Evolutionary conservation across 2,329 filamentous ascomycete species (phyloP).

Genomic region (Fusarium multiceps): DNA sequence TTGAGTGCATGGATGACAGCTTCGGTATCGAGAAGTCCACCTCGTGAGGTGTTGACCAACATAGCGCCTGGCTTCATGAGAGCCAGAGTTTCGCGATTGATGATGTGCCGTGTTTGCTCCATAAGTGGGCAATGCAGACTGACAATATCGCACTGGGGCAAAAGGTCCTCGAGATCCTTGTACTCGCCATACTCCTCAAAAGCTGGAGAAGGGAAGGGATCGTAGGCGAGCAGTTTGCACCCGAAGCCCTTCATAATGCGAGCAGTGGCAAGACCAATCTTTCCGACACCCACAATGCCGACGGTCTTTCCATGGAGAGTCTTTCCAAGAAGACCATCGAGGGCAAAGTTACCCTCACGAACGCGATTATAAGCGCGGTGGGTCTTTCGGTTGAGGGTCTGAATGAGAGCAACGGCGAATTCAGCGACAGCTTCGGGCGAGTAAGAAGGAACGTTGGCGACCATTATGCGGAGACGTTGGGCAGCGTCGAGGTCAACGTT

Average conservation of each 20-base stretch:
- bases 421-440: slow-evolving; percentile 77
- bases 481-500: slow-evolving; percentile 71
- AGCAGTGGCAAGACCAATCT: slow-evolving; percentile 71
- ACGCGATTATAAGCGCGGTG: slow-evolving; percentile 76
- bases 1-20: slow-evolving; percentile 72
- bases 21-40: slow-evolving; percentile 70
- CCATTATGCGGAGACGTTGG: slow-evolving; percentile 65
- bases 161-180: slow-evolving; percentile 63
- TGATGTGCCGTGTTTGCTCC: slow-evolving; percentile 68
- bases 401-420: slow-evolving; percentile 74
- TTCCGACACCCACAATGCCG: slow-evolving; percentile 72
- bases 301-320: slow-evolving; percentile 74
- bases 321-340: slow-evolving; percentile 71
- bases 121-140: slow-evolving; percentile 75
- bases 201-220: slow-evolving; percentile 63
- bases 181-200: slow-evolving; percentile 65
- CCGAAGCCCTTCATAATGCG: slow-evolving; percentile 73
- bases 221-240: slow-evolving; percentile 70
- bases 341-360: slow-evolving; percentile 74
- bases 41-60: slow-evolving; percentile 76
- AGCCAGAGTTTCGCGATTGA: slow-evolving; percentile 64
- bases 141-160: slow-evolving; percentile 69
- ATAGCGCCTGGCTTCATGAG: slow-evolving; percentile 70
- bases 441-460: slow-evolving; percentile 75
- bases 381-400: slow-evolving; percentile 74